A percentile compares a stretch with the other conserved stretches of the same genome.
Conservation (phyloP, 202 grass and related monocot species). For the Setaria italica region DNA sequence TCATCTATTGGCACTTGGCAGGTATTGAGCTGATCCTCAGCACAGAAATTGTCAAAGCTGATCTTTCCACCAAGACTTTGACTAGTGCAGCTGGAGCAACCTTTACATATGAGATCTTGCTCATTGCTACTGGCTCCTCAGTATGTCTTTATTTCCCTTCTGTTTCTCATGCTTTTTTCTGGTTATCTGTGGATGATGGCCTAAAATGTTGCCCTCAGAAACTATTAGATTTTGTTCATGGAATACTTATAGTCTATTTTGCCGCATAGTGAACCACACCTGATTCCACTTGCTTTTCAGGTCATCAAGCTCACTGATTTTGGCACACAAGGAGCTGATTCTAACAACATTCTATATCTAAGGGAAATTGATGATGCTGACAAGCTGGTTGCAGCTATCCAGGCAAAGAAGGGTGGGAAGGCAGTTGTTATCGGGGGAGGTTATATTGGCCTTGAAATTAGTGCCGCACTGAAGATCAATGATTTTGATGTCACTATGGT, state of each 20-base stretch:
- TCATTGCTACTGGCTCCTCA: conserved; percentile 89
- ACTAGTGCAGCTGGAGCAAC: conserved; percentile 73
- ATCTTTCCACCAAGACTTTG: conserved; percentile 79
- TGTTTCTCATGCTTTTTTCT: conserved; percentile 19
- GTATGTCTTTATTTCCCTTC: conserved; percentile 53
- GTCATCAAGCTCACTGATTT: conserved; percentile 92
- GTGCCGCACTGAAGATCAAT: conserved; percentile 78
- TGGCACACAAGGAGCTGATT: conserved; percentile 85
- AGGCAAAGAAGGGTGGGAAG: conserved; percentile 95
- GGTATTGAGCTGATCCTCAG: conserved; percentile 88
- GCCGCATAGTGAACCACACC: not conserved
- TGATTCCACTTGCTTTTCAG: conserved; percentile 47
- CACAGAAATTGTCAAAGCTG: conserved; percentile 94
- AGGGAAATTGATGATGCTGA: conserved; percentile 92
- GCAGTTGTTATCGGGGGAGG: conserved; percentile 95
- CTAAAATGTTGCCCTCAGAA: conserved; percentile 16
- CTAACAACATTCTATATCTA: conserved; percentile 90
- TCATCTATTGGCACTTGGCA: conserved; percentile 57
- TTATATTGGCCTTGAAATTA: conserved; percentile 97
- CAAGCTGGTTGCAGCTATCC: conserved; percentile 82
- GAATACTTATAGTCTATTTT: not conserved
- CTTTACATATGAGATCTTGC: conserved; percentile 83
- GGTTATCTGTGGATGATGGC: not conserved
- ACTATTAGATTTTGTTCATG: not conserved
- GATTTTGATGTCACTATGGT: conserved; percentile 98